phyloP scores from a whole-genome alignment of 164 flowering plant species.

The Vitis amurensis region DNA sequence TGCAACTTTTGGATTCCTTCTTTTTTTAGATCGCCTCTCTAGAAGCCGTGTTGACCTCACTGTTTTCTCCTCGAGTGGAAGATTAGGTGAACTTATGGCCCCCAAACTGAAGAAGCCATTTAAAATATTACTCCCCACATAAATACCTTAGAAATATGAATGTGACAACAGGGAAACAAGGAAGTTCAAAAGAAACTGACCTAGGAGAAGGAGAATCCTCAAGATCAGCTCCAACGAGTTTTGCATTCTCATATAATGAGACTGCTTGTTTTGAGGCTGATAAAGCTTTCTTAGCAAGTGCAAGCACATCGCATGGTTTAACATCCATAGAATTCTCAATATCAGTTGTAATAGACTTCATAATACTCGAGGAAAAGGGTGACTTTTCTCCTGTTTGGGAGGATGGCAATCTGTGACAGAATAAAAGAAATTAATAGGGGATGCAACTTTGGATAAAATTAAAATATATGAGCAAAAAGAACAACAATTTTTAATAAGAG shows the following conservation, averaged over 20 bases:
- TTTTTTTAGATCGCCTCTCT: slow-evolving; percentile 62
- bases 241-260: slow-evolving; percentile 37
- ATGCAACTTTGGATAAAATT: background rate
- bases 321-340: slow-evolving; percentile 19
- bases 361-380: slow-evolving; percentile 13
- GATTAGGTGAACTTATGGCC: slow-evolving; percentile 21
- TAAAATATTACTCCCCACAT: background rate
- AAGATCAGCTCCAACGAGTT: slow-evolving; percentile 27
- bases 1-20: slow-evolving; percentile 32
- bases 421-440: background rate
- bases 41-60: slow-evolving; percentile 69
- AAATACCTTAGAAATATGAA: background rate
- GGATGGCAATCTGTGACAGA: slow-evolving; percentile 53
- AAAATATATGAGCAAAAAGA: background rate
- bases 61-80: slow-evolving; percentile 22
- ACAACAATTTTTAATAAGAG: background rate
- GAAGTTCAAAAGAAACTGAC: slow-evolving; percentile 29
- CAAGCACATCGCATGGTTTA: slow-evolving; percentile 43
- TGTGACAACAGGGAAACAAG: background rate
- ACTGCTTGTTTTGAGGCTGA: slow-evolving; percentile 73
- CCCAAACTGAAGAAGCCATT: slow-evolving; percentile 25
- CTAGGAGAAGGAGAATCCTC: slow-evolving; percentile 28
- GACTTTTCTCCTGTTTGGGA: slow-evolving; percentile 16
- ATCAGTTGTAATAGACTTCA: slow-evolving; percentile 21
- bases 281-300: slow-evolving; percentile 73